Evolutionary conservation across 352 stramenopile species (phyloP).

Genomic region (Globisporangium ultimum): DNA sequence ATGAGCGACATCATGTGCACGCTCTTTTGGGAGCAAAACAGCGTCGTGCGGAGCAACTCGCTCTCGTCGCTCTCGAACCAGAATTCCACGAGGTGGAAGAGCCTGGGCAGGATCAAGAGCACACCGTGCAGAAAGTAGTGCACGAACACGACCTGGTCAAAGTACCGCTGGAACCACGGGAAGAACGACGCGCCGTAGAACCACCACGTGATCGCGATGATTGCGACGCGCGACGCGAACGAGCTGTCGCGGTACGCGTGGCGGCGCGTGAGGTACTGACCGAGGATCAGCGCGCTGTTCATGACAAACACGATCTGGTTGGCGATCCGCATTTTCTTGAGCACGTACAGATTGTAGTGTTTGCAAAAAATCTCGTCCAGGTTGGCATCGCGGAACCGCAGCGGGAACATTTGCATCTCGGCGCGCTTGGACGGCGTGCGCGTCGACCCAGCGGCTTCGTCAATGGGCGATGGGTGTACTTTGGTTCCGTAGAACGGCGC

Average conservation of each 20-base stretch:
- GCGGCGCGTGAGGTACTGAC: conserved; percentile 41
- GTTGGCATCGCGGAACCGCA: conserved; percentile 52
- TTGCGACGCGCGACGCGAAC: conserved; percentile 34
- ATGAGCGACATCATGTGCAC: conserved; percentile 50
- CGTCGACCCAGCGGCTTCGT: background rate
- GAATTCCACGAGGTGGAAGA: conserved; percentile 34
- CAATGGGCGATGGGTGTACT: conserved; percentile 20
- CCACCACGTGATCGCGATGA: conserved; percentile 34
- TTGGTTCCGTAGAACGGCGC: conserved; percentile 31
- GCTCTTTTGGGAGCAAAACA: conserved; percentile 61
- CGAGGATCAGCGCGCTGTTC: conserved; percentile 42
- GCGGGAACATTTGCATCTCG: conserved; percentile 52
- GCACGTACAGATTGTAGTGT: conserved; percentile 73
- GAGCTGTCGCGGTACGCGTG: conserved; percentile 21
- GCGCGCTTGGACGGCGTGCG: conserved; percentile 18
- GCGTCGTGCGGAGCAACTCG: conserved; percentile 22
- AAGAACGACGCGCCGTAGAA: conserved; percentile 45
- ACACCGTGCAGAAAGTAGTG: conserved; percentile 54
- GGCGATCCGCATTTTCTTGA: conserved; percentile 55
- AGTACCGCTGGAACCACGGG: conserved; percentile 39
- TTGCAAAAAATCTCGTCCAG: conserved; percentile 72
- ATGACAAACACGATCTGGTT: conserved; percentile 46
- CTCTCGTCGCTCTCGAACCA: conserved; percentile 26
- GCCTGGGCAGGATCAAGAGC: conserved; percentile 42
- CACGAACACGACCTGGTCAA: conserved; percentile 43